Percentiles rank a stretch among this genome's conserved stretches.
Conservation (phyloP, 1,139 yeast species). For the Protomyces arabidopsidicola region DNA sequence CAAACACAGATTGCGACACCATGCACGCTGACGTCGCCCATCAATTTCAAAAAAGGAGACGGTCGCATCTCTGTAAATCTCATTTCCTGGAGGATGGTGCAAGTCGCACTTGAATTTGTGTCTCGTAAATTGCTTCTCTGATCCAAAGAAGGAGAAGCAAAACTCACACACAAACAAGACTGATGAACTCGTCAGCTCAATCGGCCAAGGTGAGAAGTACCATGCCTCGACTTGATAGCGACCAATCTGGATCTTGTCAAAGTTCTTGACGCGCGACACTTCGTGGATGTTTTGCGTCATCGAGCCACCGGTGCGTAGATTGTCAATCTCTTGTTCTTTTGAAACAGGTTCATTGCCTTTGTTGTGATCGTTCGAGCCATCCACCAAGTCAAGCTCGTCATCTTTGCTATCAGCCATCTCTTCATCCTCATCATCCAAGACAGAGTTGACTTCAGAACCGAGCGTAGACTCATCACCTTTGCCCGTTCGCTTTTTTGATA, state of each 20-base stretch:
- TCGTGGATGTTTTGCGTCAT: constrained; percentile 89
- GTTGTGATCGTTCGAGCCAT: constrained; percentile 37
- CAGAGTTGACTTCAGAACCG: constrained; percentile 31
- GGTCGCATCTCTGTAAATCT: constrained; percentile 80
- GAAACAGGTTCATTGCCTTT: constrained; percentile 57
- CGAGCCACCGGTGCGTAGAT: constrained; percentile 86
- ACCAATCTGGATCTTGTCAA: constrained; percentile 74
- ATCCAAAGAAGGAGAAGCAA: constrained; percentile 81
- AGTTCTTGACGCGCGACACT: constrained; percentile 83
- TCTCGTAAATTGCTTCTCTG: constrained; percentile 84
- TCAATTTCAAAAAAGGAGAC: constrained; percentile 91
- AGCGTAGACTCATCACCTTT: constrained; percentile 29
- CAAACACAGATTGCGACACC: constrained; percentile 93
- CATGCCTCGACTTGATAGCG: constrained; percentile 93
- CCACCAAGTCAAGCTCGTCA: constrained; percentile 79
- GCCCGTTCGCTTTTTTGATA: constrained; percentile 37
- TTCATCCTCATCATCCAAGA: constrained; percentile 32
- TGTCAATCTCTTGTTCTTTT: constrained; percentile 87
- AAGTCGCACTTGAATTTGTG: constrained; percentile 76
- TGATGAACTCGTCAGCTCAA: constrained; percentile 88
- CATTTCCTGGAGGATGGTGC: constrained; percentile 97
- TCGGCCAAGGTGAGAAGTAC: constrained; percentile 97
- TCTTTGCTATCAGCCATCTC: constrained; percentile 47
- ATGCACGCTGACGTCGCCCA: constrained; percentile 85
- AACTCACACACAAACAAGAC: constrained; percentile 86